Evolutionary conservation across 2,329 filamentous ascomycete genomes (phyloP).

Genomic region (Stagonosporopsis vannaccii): DNA sequence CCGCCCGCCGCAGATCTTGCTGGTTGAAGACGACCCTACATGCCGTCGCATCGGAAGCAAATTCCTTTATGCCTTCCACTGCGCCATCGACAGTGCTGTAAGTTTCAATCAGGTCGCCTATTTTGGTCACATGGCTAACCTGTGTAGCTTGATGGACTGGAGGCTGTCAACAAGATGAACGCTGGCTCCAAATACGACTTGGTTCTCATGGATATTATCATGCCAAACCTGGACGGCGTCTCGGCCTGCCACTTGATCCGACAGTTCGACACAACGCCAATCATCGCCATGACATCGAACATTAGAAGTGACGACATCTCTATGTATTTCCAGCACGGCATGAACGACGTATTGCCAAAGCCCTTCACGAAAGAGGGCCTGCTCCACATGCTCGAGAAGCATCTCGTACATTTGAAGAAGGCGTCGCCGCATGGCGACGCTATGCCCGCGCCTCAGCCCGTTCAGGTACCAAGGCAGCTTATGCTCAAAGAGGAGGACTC

Average conservation of each 20-base stretch:
- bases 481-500: conserved; percentile 68
- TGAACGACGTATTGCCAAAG: conserved; percentile 94
- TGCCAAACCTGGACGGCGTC: conserved; percentile 94
- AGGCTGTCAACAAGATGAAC: conserved; percentile 88
- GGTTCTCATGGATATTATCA: conserved; percentile 74
- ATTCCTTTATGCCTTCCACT: conserved; percentile 70
- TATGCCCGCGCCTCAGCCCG: conserved; percentile 61
- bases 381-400: conserved; percentile 82
- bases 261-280: conserved; percentile 83
- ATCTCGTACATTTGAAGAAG: conserved; percentile 83
- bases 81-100: conserved; percentile 69
- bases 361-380: conserved; percentile 90
- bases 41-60: conserved; percentile 72
- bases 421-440: conserved; percentile 53
- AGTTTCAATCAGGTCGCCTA: conserved; percentile 37
- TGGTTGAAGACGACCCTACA: conserved; percentile 83
- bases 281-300: conserved; percentile 99
- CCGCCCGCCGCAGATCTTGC: conserved; percentile 77
- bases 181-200: conserved; percentile 69
- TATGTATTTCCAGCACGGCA: conserved; percentile 96
- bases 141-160: conserved; percentile 78
- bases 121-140: neutral
- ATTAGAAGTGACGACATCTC: conserved; percentile 96
- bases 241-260: conserved; percentile 93
- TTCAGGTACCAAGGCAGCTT: conserved; percentile 61